Base-by-base conservation (phyloP, 768 basidiomycete genomes). In the Boletus subparvulus region DNA sequence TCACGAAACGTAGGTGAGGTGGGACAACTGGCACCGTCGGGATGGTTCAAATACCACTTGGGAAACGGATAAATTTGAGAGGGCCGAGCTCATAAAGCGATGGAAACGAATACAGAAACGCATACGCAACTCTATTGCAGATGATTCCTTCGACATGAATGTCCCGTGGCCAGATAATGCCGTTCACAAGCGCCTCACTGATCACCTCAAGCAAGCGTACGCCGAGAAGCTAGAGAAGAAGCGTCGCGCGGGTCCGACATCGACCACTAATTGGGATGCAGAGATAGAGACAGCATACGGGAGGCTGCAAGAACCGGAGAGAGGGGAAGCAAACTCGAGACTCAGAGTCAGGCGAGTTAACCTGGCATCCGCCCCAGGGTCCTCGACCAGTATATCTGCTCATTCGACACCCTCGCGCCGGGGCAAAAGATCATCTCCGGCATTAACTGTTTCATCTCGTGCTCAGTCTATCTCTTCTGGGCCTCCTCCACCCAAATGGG, bases 41-140 rank as follows among this genome's bases (percentile, higher is more conserved):
- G 80, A 85, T 60, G 81, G 78, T 0, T 80, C 83, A 8, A 81
- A 79, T 58, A 79, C 78, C 2, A 84, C 84, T 8, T 86, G 83
- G 83, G 66, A 78, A 39, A 69, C 66, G 24, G 64, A 65, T 14
- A 47, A 55, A 28, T 58, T 68, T 21, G 63, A 70, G 7, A 56
- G 54, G 5, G 7, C 37, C 6, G 45, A 58, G 3, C 44, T 73
- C 44, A 50, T 74, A 53, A 58, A 33, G 16, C n/a, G 28, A 24
- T 83, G 79, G 79, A 68, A 73, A 11, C 53, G 48, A 16, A 50
- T 40, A 10, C 77, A 79, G 52, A 61, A 63, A 35, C 60, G 60
- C n/a, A 60, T 62, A 21, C 73, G 80, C 10, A 50, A 28, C 0
- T 39, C 54, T 11, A 50, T 73, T 5, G 78, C 76, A 2, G 53